Evolutionary conservation across 352 stramenopile species (phyloP).

Genomic region (Pythium graminicola): DNA sequence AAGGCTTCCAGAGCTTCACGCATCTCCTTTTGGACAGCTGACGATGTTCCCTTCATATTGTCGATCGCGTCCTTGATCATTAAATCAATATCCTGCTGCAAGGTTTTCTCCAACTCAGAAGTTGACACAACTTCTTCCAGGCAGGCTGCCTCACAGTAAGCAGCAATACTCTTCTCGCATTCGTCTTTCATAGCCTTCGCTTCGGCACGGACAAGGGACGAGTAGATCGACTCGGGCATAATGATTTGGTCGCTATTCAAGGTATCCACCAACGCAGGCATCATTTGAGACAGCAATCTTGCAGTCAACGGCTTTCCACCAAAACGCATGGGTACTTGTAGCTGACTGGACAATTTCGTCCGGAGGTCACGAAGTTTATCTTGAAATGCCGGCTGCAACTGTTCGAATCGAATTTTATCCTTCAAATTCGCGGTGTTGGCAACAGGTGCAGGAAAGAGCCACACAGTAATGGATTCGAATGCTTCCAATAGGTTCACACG

Average conservation of each 20-base stretch:
- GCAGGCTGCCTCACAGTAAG: slow-evolving; percentile 57
- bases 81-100: slow-evolving; percentile 46
- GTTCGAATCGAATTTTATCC: slow-evolving; percentile 82
- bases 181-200: slow-evolving; percentile 52
- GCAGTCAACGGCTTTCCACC: slow-evolving; percentile 67
- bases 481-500: slow-evolving; percentile 66
- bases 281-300: slow-evolving; percentile 64
- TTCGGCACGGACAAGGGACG: slow-evolving; percentile 77
- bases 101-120: slow-evolving; percentile 44
- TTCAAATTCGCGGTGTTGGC: slow-evolving; percentile 67
- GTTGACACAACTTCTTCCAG: slow-evolving; percentile 55
- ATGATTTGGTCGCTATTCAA: slow-evolving; percentile 86
- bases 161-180: slow-evolving; percentile 55
- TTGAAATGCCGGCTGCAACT: slow-evolving; percentile 73
- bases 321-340: slow-evolving; percentile 73
- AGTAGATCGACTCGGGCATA: slow-evolving; percentile 87
- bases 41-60: slow-evolving; percentile 40
- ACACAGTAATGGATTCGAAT: slow-evolving; percentile 84
- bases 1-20: slow-evolving; percentile 38
- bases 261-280: slow-evolving; percentile 67
- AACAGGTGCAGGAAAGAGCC: slow-evolving; percentile 78
- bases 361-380: slow-evolving; percentile 67
- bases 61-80: slow-evolving; percentile 52
- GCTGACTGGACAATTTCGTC: slow-evolving; percentile 57
- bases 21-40: slow-evolving; percentile 60